A percentile compares a stretch with the other conserved stretches of the same genome.
These are phyloP conservation scores for Corchorus olitorius DNA, from an alignment of 345 rosid genomes.

Conservation along the genomic window DNA sequence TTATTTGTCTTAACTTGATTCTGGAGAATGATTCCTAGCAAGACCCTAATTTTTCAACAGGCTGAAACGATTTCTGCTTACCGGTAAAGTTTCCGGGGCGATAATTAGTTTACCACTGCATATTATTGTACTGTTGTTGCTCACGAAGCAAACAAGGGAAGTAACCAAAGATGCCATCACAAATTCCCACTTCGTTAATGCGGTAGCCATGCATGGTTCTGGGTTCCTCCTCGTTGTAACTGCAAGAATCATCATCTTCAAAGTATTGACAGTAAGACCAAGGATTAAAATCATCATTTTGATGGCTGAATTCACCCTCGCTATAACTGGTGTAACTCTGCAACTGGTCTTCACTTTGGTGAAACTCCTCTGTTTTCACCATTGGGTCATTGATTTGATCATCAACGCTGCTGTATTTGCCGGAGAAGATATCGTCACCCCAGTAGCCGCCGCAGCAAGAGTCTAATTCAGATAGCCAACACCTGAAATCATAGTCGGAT, in stretches of 20 bases:
- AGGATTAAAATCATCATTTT: neutral
- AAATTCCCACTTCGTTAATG: neutral
- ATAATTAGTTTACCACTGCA: neutral
- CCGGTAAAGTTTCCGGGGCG: neutral
- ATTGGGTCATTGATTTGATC: neutral
- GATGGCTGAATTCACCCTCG: neutral
- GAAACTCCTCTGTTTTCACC: neutral
- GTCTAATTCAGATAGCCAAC: neutral
- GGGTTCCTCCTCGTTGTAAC: neutral
- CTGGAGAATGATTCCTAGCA: neutral
- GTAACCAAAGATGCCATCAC: conserved; percentile 13
- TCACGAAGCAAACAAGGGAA: conserved; percentile 6
- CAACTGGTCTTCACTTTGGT: conserved; percentile 4
- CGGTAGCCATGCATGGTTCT: neutral
- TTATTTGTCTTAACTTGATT: neutral
- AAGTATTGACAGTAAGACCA: neutral
- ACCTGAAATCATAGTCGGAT: neutral
- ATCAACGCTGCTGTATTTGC: neutral
- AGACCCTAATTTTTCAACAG: neutral
- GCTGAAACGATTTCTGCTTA: neutral
- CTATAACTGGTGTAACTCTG: neutral
- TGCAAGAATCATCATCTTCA: conserved; percentile 10
- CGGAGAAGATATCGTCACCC: neutral
- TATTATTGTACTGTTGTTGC: neutral
- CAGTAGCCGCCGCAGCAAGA: conserved; percentile 9